phyloP scores from a whole-genome alignment of 1,139 yeast species.

The Candida tropicalis region DNA sequence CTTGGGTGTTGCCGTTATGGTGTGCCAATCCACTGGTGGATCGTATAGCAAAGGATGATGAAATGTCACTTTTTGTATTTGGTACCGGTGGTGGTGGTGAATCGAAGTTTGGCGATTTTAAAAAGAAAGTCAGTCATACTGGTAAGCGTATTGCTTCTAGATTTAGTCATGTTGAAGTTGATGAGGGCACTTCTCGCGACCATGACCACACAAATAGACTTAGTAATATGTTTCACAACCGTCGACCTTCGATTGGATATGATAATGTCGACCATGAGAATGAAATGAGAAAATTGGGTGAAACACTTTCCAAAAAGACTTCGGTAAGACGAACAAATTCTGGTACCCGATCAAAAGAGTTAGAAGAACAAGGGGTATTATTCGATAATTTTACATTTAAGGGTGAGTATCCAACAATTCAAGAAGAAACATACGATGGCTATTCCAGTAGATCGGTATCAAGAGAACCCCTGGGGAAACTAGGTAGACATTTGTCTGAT shows the following conservation, averaged over 20 bases:
- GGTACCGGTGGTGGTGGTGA: neutral
- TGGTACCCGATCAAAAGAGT: slow-evolving; percentile 8
- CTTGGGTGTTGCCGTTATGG: slow-evolving; percentile 48
- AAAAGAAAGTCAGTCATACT: neutral
- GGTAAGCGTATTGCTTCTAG: slow-evolving; percentile 4
- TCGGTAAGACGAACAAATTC: slow-evolving; percentile 29
- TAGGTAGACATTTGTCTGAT: neutral
- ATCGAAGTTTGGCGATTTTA: slow-evolving; percentile 2
- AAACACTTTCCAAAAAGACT: slow-evolving; percentile 30
- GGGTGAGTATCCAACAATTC: slow-evolving; percentile 19
- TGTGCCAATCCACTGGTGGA: slow-evolving; percentile 39
- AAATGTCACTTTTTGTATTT: neutral
- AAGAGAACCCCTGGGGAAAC: slow-evolving; percentile 8
- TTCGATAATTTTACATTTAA: slow-evolving; percentile 17
- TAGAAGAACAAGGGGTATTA: slow-evolving; percentile 11
- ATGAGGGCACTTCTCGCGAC: neutral
- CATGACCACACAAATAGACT: neutral
- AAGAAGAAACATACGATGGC: slow-evolving; percentile 18
- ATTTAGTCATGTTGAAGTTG: neutral
- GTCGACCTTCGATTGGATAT: neutral
- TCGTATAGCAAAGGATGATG: neutral
- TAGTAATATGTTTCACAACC: slow-evolving; percentile 4
- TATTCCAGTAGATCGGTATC: slow-evolving; percentile 18
- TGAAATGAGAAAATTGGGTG: slow-evolving; percentile 35
- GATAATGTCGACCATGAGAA: slow-evolving; percentile 21